Evolutionary conservation across 2,329 filamentous ascomycete species (phyloP), one percentile per base, ranked within the genome.

Genomic region (Xylaria sp.): DNA sequence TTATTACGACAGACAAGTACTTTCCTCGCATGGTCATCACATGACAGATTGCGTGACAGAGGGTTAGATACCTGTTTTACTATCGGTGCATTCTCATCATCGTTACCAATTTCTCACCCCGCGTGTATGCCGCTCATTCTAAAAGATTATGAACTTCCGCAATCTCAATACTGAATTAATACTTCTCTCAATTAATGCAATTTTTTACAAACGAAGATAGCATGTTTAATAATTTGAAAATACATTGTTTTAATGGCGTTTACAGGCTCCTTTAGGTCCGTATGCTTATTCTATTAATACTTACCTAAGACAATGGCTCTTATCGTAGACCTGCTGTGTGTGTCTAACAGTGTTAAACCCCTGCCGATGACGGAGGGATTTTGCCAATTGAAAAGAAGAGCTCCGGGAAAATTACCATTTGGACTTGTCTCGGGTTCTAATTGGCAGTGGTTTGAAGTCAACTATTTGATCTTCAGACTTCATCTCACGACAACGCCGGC

Each of bases 341-440:
- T 13, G 9, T 48, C 2, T 20, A 23, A 9, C 25, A 0, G 41
- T 52, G 12, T 23, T 61, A 59, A n/a, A n/a, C 15, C 50, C 44
- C 48, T 61, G 70, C 70, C 70, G 70, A 72, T 65, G 64, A 60
- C 70, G 70, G 70, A 72, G 64, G 41, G 44, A 59, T 12, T 60
- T 68, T 48, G 37, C 20, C 59, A 63, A 63, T 55, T 39, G 34
- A 60, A 55, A 10, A 28, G 28, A 34, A 63, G 2, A n/a, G 41
- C 13, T n/a, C 41, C 39, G 65, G 60, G 28, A 25, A 55, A 34
- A 63, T 28, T 23, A 52, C 2, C 25, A 55, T 41, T 59, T 25
- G 18, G 48, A 55, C 57, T 34, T 32, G 44, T 68, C 52, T 65
- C 65, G 51, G 50, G 10, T 39, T 63, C 23, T 8, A 12, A 58